A percentile compares a stretch with the other conserved stretches of the same genome.
phyloP scores from a whole-genome alignment of 768 basidiomycete species.

The Boletellus ananiceps region DNA sequence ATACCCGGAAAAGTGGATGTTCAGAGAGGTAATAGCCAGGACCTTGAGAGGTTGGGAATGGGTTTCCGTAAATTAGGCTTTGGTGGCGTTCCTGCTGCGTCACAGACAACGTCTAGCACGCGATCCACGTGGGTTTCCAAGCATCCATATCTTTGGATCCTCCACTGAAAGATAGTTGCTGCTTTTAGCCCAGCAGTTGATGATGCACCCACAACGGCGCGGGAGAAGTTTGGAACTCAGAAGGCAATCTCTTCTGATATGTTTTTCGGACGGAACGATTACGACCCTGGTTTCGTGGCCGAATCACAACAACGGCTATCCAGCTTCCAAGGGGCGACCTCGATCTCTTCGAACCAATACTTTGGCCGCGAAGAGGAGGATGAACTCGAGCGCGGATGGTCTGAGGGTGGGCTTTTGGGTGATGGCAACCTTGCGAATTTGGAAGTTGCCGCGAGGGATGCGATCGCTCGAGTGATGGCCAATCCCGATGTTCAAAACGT shows the following conservation, averaged over 20 bases:
- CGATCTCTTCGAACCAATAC: conserved; percentile 94
- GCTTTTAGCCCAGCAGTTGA: conserved; percentile 34
- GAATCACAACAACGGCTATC: conserved; percentile 83
- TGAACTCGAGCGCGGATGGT: conserved; percentile 34
- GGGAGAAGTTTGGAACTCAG: conserved; percentile 87
- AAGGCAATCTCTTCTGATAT: conserved; percentile 98
- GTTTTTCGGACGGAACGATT: conserved; percentile 89
- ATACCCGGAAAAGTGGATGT: conserved; percentile 29
- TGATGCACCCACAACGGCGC: conserved; percentile 71
- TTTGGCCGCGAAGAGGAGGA: conserved; percentile 91
- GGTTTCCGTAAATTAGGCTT: conserved; percentile 81
- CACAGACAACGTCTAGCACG: conserved; percentile 48
- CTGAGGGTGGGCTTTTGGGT: conserved; percentile 53
- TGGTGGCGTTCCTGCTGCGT: conserved; percentile 68
- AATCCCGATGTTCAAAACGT: conserved; percentile 88
- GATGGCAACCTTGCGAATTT: conserved; percentile 51
- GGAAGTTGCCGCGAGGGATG: conserved; percentile 69
- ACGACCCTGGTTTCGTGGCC: conserved; percentile 63
- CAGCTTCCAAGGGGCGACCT: conserved; percentile 84
- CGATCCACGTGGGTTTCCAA: conserved; percentile 32
- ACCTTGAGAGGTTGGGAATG: conserved; percentile 57
- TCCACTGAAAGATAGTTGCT: not conserved
- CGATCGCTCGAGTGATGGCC: conserved; percentile 64
- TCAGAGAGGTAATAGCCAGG: conserved; percentile 42
- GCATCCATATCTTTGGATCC: not conserved